Percentiles rank a stretch among this genome's conserved stretches.
These are phyloP conservation scores for Paraurostyla sp. DNA, from an alignment of 73 alveolate genomes.

Conservation along the genomic window DNA sequence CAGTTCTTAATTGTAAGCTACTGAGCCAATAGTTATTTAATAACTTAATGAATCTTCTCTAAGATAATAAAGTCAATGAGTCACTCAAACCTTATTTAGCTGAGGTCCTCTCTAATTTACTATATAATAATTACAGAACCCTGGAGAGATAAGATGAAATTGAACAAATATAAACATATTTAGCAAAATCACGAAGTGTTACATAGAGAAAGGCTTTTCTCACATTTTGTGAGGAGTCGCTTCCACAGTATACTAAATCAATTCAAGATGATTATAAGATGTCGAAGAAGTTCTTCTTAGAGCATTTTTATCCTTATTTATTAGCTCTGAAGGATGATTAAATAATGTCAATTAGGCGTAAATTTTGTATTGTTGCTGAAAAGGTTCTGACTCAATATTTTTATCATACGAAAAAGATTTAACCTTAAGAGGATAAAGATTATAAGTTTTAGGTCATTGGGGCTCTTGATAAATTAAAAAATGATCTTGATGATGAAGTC, in stretches of 20 bases:
- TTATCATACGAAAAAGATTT: background rate
- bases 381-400: background rate
- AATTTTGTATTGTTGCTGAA: constrained; percentile 4
- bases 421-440: background rate
- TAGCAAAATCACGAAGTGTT: background rate
- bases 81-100: background rate
- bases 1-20: background rate
- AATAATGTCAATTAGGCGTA: background rate
- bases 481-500: constrained; percentile 13
- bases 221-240: constrained; percentile 6
- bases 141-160: background rate
- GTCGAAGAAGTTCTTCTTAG: constrained; percentile 2
- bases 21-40: background rate
- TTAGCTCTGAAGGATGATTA: background rate
- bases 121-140: constrained; percentile 3
- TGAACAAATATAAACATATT: background rate
- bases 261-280: background rate
- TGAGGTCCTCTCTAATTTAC: background rate
- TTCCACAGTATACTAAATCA: background rate
- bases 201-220: constrained; percentile 15
- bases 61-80: constrained; percentile 27
- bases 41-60: background rate
- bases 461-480: background rate
- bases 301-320: background rate
- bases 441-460: background rate